Evolutionary conservation across 495 filamentous ascomycete species (phyloP), one percentile per base, ranked within the genome.

Genomic region (Lasiosphaeriaceae sp.): DNA sequence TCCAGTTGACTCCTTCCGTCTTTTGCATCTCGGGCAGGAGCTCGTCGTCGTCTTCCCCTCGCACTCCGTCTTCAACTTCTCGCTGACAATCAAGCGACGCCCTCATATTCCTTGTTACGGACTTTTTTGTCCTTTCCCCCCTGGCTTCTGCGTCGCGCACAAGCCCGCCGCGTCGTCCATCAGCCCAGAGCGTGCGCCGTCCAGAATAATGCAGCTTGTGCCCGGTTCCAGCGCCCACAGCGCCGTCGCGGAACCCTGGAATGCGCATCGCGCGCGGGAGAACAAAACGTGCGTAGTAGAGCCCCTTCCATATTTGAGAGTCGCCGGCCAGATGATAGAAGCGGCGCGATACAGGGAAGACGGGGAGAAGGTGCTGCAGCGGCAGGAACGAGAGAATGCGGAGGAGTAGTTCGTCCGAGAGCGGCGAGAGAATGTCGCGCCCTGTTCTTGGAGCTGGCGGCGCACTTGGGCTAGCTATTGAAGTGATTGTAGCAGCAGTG

Each of bases 231-330:
- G 34, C 23, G 55, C 65, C 21, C 68, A 62, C 21, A 65, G 46
- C 17, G 11, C 76, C 71, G 43, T 81, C 76, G 60, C 81, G 82
- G 35, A 84, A 72, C 34, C 85, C 87, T 8, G 90, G 89, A 50
- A 96, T 83, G 45, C 88, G 83, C 55, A 84, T 81, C 39, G 88
- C 88, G 66, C 91, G 82, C 48, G 92, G 93, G 49, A 87, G 81
- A 11, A 98, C 92, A 73, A 96, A 98, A 58, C 87, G 85, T 31
- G 84, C 80, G 74, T 96, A 96, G 74, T 96, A 98, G 31, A 88
- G 78, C 9, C 81, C 79, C 72, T 93, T 96, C 94, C 94, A 98
- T 48, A 98, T 74, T 67, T 96, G 90, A 11, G 87, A 86, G 72
- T 98, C 94, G 57, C 79, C 80, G 17, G 89, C 80, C 14, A 98